These are phyloP conservation scores for Acephala macrosclerotiorum DNA, from an alignment of 2,329 filamentous ascomycete genomes.

Conservation along the genomic window DNA sequence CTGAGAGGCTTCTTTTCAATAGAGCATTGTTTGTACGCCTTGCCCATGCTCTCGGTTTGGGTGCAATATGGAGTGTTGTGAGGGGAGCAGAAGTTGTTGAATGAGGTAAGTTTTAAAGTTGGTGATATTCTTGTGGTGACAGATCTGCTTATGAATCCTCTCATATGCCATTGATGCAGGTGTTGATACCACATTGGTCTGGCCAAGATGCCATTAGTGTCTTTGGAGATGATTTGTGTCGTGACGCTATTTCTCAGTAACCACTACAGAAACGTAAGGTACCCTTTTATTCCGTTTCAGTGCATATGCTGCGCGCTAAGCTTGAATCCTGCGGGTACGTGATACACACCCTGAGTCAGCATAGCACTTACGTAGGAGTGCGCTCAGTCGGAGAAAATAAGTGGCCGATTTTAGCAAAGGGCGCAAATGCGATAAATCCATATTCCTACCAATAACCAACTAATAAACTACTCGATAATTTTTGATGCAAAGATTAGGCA, in stretches of 20 bases:
- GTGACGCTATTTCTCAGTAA: not conserved
- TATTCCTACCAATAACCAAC: too few species aligned
- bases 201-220: not conserved
- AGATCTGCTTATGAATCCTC: not conserved
- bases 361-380: too few species aligned
- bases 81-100: constrained; percentile 1
- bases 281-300: too few species aligned
- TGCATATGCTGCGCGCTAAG: too few species aligned
- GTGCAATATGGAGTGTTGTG: not conserved
- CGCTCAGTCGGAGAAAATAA: too few species aligned
- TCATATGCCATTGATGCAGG: not conserved
- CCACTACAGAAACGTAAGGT: too few species aligned
- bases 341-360: too few species aligned
- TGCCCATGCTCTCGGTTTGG: constrained; percentile 1
- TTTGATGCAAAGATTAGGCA: too few species aligned
- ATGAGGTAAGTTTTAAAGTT: not conserved
- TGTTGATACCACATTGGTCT: not conserved
- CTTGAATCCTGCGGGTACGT: too few species aligned
- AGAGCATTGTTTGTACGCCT: not conserved
- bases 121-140: not conserved
- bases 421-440: too few species aligned
- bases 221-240: not conserved
- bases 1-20: not conserved
- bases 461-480: too few species aligned
- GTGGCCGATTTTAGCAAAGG: too few species aligned